Evolutionary conservation across 176 grass and related monocot genomes (phyloP).

Genomic region (Oryza meyeriana): DNA sequence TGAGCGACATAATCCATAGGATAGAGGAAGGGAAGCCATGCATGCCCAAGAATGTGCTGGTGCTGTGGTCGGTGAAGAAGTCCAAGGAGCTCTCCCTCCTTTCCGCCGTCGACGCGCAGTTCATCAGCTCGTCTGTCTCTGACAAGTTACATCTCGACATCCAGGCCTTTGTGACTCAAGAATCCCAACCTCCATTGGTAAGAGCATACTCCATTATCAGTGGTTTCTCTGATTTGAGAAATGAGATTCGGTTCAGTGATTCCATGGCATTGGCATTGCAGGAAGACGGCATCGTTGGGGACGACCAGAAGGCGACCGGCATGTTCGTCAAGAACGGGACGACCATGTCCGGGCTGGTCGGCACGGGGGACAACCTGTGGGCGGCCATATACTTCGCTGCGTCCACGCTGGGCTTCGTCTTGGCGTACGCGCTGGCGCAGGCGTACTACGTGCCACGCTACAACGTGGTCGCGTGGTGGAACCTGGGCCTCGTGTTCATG

Average conservation of each 20-base stretch:
- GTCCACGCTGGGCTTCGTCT: constrained; percentile 71
- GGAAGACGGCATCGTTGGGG: constrained; percentile 70
- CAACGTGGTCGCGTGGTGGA: constrained; percentile 77
- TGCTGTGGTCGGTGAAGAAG: constrained; percentile 92
- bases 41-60: constrained; percentile 72
- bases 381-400: constrained; percentile 63
- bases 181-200: constrained; percentile 74
- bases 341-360: constrained; percentile 76
- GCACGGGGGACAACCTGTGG: constrained; percentile 85
- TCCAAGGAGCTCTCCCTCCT: constrained; percentile 84
- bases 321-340: constrained; percentile 65
- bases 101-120: constrained; percentile 63
- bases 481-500: constrained; percentile 66
- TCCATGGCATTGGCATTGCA: constrained; percentile 31
- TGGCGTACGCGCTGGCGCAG: constrained; percentile 57
- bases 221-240: neutral
- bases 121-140: constrained; percentile 49
- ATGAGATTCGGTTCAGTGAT: constrained; percentile 9
- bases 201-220: neutral
- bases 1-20: constrained; percentile 88
- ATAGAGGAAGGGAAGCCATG: constrained; percentile 62
- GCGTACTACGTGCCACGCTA: constrained; percentile 69
- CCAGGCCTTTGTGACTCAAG: constrained; percentile 81
- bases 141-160: constrained; percentile 72
- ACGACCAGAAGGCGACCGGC: constrained; percentile 39